phyloP scores from a whole-genome alignment of 2,329 filamentous ascomycete species.

The Microcyclosporella mali region DNA sequence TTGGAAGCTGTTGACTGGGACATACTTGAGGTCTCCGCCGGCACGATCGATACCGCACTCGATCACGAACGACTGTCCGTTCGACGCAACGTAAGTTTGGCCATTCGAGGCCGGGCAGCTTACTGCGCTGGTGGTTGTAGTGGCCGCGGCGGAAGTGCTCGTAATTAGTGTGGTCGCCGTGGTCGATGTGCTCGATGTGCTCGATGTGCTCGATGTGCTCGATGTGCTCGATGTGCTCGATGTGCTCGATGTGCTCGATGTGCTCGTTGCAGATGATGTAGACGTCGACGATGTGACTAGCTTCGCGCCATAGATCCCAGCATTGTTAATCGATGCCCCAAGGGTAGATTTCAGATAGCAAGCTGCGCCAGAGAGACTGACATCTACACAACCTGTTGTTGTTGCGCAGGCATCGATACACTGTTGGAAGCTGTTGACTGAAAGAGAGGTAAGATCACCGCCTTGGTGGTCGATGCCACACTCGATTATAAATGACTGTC shows the following conservation, averaged over 20 bases:
- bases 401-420: slow-evolving; percentile 25
- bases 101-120: slow-evolving; percentile 17
- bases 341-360: slow-evolving; percentile 31
- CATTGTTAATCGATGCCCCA: slow-evolving; percentile 17
- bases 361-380: slow-evolving; percentile 22
- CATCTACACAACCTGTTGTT: slow-evolving; percentile 19
- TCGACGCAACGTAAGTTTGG: slow-evolving; percentile 16
- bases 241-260: background rate
- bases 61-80: slow-evolving; percentile 18
- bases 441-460: slow-evolving; percentile 20
- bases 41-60: slow-evolving; percentile 25
- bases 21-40: slow-evolving; percentile 21
- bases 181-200: no score
- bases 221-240: no score
- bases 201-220: no score
- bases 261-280: slow-evolving; percentile 4
- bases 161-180: no score
- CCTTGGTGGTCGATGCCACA: slow-evolving; percentile 25
- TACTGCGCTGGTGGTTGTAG: background rate
- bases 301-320: slow-evolving; percentile 24
- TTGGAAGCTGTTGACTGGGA: slow-evolving; percentile 14
- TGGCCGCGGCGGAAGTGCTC: background rate
- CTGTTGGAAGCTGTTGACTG: slow-evolving; percentile 14
- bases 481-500: slow-evolving; percentile 19
- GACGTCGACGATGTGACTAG: slow-evolving; percentile 17